Conservation (phyloP, 1,284 basidiomycete species). For the Xerocomus minutiporus region DNA sequence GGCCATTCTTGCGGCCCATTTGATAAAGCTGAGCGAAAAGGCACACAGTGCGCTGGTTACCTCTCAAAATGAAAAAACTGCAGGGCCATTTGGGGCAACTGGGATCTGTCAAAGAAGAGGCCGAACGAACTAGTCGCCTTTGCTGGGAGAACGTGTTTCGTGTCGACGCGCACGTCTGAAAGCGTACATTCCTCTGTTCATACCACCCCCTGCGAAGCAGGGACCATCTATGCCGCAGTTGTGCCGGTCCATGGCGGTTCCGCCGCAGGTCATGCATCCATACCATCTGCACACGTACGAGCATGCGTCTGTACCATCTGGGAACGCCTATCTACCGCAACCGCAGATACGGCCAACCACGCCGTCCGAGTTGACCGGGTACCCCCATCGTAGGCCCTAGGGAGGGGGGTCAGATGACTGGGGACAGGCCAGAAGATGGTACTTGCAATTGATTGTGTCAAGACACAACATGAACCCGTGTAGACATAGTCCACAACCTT, state of each 20-base stretch:
- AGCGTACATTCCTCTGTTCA: constrained; percentile 4
- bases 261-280: constrained; percentile 10
- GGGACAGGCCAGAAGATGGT: too few relatives aligned
- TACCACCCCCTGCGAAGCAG: background rate
- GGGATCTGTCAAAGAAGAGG: constrained; percentile 42
- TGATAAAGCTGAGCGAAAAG: constrained; percentile 53
- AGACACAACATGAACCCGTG: too few relatives aligned
- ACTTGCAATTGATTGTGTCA: too few relatives aligned
- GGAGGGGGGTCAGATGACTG: too few relatives aligned
- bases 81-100: constrained; percentile 34
- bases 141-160: constrained; percentile 55
- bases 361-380: constrained; percentile 39
- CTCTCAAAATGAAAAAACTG: constrained; percentile 34
- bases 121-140: constrained; percentile 57
- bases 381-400: too few relatives aligned
- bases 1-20: constrained; percentile 41
- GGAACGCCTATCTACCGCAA: constrained; percentile 4
- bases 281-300: constrained; percentile 12
- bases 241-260: constrained; percentile 12
- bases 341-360: constrained; percentile 4
- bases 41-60: constrained; percentile 44
- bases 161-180: constrained; percentile 33
- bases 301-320: constrained; percentile 2
- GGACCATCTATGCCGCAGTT: constrained; percentile 12
- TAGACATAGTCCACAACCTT: too few relatives aligned